Percentiles rank a stretch among this genome's conserved stretches.
Evolutionary conservation across 1,284 basidiomycete genomes (phyloP).

Genomic region (Hypsizygus ulmarius): DNA sequence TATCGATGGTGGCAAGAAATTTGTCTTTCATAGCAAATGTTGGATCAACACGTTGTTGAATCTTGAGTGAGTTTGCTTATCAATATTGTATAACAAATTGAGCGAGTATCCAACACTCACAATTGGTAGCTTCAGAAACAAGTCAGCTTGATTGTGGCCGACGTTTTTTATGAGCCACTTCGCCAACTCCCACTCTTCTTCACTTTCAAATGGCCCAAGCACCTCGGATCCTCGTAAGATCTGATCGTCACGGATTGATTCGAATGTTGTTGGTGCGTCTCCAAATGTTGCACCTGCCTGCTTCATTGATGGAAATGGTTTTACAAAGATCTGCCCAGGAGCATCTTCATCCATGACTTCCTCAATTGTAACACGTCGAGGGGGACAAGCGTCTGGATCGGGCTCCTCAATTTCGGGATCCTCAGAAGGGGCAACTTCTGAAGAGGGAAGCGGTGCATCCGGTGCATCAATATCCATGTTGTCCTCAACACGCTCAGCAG

Average conservation of each 20-base stretch:
- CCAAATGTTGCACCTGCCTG: no score
- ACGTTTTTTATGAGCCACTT: constrained; percentile 9
- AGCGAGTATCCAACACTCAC: constrained; percentile 20
- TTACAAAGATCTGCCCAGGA: no score
- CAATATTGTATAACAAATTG: no score
- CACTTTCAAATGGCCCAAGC: constrained; percentile 1
- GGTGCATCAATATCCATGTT: no score
- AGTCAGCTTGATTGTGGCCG: constrained; percentile 22
- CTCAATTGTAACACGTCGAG: no score
- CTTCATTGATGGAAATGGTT: no score
- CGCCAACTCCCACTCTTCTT: constrained; percentile 6
- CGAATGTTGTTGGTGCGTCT: constrained; percentile 1
- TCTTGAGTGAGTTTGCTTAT: neutral
- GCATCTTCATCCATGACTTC: no score
- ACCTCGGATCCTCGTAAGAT: neutral
- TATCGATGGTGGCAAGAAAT: constrained; percentile 4
- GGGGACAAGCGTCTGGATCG: no score
- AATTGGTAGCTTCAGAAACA: constrained; percentile 30
- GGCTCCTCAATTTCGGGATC: no score
- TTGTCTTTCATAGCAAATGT: neutral
- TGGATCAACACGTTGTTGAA: neutral
- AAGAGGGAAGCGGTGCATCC: no score
- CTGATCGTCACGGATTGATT: neutral
- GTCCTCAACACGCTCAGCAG: no score
- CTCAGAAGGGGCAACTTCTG: no score